phyloP scores from a whole-genome alignment of 1,139 yeast species.

The Hansenula lynferdii region DNA sequence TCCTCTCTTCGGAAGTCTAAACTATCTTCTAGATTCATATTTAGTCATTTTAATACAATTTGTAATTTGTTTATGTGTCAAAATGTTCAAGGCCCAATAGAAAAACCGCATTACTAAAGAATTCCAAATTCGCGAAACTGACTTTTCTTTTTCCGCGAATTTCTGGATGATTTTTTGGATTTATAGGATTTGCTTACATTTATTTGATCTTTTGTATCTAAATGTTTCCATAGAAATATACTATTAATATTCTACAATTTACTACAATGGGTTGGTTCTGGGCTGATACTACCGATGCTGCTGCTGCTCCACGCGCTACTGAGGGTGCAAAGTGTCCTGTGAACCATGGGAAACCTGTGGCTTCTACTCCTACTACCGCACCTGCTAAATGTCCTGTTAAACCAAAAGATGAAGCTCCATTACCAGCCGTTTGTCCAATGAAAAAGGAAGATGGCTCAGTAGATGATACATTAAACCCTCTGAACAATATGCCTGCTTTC shows the following conservation, averaged over 20 bases:
- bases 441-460: conserved; percentile 25
- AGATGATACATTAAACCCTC: conserved; percentile 47
- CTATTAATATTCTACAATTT: background rate
- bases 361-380: conserved; percentile 12
- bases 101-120: background rate
- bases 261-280: conserved; percentile 84
- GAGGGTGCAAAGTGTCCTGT: conserved; percentile 6
- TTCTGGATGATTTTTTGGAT: background rate
- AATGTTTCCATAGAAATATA: background rate
- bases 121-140: background rate
- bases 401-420: conserved; percentile 18
- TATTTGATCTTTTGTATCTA: background rate
- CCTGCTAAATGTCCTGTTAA: conserved; percentile 31
- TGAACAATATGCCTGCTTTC: conserved; percentile 84
- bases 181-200: background rate
- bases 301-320: conserved; percentile 8
- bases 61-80: too few species aligned
- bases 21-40: too few species aligned
- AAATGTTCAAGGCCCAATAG: background rate
- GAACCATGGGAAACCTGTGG: conserved; percentile 7
- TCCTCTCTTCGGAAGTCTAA: too few species aligned
- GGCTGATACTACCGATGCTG: conserved; percentile 39
- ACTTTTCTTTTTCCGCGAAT: background rate
- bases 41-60: too few species aligned
- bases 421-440: conserved; percentile 33